phyloP scores from a whole-genome alignment of 805 yeast genomes.

The Yarrowia osloensis region DNA sequence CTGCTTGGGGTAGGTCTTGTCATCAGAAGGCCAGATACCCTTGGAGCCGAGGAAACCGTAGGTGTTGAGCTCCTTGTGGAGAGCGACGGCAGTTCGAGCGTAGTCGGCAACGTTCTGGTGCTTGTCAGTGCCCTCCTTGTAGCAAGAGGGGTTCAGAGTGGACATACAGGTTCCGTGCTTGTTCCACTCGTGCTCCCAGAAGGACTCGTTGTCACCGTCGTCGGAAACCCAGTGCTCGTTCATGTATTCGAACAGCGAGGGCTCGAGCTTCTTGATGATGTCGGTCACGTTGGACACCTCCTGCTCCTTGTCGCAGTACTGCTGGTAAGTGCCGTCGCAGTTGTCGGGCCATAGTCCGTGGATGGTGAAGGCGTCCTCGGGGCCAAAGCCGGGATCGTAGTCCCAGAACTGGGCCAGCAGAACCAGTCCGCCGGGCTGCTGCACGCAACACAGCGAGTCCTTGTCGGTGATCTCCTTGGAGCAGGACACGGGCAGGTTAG shows the following conservation, averaged over 20 bases:
- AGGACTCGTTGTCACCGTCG: slow-evolving; percentile 62
- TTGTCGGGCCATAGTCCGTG: slow-evolving; percentile 91
- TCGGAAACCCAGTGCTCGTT: slow-evolving; percentile 68
- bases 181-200: slow-evolving; percentile 92
- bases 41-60: slow-evolving; percentile 61
- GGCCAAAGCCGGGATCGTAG: slow-evolving; percentile 72
- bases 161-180: slow-evolving; percentile 93
- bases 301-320: slow-evolving; percentile 68
- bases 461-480: slow-evolving; percentile 32
- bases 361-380: slow-evolving; percentile 67
- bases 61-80: slow-evolving; percentile 64
- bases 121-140: slow-evolving; percentile 42
- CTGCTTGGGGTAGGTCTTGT: slow-evolving; percentile 55
- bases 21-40: slow-evolving; percentile 70
- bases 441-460: slow-evolving; percentile 75
- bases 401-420: slow-evolving; percentile 94
- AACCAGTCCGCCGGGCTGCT: slow-evolving; percentile 80
- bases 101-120: slow-evolving; percentile 64
- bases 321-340: slow-evolving; percentile 80
- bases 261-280: slow-evolving; percentile 48
- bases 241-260: slow-evolving; percentile 60
- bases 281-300: slow-evolving; percentile 54
- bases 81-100: slow-evolving; percentile 58
- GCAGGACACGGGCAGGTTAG: slow-evolving; percentile 41
- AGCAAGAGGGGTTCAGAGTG: slow-evolving; percentile 74